Evolutionary conservation across 352 stramenopile genomes (phyloP), one percentile per base, ranked within the genome.

Genomic region (Phytophthora litchii): DNA sequence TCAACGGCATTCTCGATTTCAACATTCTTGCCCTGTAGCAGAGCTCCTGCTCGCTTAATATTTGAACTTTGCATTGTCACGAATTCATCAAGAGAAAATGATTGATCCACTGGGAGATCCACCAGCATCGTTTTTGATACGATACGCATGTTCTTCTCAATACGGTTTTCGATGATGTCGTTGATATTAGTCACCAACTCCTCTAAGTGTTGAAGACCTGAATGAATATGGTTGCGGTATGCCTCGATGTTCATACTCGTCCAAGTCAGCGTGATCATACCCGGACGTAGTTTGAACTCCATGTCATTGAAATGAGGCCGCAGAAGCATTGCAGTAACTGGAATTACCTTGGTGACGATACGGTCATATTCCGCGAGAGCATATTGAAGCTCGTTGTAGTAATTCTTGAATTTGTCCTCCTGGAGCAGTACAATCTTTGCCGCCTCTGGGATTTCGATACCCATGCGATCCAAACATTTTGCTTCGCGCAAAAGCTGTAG

Each of bases 171-270:
- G 63, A 99, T 98, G 40, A 99, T 98, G 63, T 99, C 96, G 67
- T 99, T 99, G 72, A 99, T 98, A 70, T 98, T 99, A 4, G 83
- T 97, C 54, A 99, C 96, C 35, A 99, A 70, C 60, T 99, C 96
- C 71, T 99, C 93, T 4, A 99, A 73, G 50, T 98, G 97, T 43
- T 97, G 94, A 6, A 99, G 70, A 0, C 96, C 96, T 3, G 76
- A 88, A 51, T 93, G 83, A 14, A 95, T 95, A 59, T 98, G 94
- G 50, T 91, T 91, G 21, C 97, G 98, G 62, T 99, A 99, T 7
- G 94, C 91, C 64, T 99, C 96, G 52, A 99, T 99, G 70, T 99
- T 99, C 96, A 99, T 98, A 46, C 95, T 99, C 12, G 97, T 99
- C 97, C 97, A 99, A 4, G 97, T 99, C 4, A 99, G 76, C n/a